Conservation (phyloP, 768 basidiomycete species). For the Boletus sensibilis region DNA sequence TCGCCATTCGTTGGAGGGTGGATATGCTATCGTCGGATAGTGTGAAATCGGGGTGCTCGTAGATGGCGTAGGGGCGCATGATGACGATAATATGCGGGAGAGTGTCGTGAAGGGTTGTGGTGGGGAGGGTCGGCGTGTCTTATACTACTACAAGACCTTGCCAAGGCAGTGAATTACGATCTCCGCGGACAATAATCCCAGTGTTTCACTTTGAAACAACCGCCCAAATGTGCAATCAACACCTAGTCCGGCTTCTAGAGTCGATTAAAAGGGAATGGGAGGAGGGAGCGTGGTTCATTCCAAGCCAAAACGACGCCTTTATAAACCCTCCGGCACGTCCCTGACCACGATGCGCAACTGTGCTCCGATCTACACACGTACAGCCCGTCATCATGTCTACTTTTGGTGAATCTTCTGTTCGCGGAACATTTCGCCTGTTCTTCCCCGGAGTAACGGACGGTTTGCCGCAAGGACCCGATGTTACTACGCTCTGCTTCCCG, state of each 20-base stretch:
- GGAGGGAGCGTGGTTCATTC: background rate
- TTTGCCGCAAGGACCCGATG: background rate
- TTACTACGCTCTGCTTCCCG: background rate
- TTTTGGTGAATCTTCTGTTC: background rate
- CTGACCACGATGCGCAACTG: background rate
- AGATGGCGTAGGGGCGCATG: slow-evolving; percentile 36
- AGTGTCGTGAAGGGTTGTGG: background rate
- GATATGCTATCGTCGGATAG: slow-evolving; percentile 25
- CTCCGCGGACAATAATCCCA: slow-evolving; percentile 12
- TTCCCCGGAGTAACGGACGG: background rate
- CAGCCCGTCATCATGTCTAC: background rate
- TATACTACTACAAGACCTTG: slow-evolving; percentile 2
- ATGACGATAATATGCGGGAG: background rate
- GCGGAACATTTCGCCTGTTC: background rate
- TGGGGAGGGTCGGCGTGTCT: background rate
- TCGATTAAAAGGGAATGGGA: background rate
- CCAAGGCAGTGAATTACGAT: background rate
- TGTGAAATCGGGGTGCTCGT: slow-evolving; percentile 34
- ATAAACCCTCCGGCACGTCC: background rate
- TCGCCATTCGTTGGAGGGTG: slow-evolving; percentile 26
- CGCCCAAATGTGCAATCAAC: background rate
- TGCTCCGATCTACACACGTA: background rate
- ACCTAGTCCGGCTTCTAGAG: background rate
- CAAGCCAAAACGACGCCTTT: background rate
- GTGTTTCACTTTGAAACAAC: slow-evolving; percentile 11